Evolutionary conservation across 2,329 filamentous ascomycete genomes (phyloP), one percentile per base, ranked within the genome.

Genomic region (Fusarium piperis): DNA sequence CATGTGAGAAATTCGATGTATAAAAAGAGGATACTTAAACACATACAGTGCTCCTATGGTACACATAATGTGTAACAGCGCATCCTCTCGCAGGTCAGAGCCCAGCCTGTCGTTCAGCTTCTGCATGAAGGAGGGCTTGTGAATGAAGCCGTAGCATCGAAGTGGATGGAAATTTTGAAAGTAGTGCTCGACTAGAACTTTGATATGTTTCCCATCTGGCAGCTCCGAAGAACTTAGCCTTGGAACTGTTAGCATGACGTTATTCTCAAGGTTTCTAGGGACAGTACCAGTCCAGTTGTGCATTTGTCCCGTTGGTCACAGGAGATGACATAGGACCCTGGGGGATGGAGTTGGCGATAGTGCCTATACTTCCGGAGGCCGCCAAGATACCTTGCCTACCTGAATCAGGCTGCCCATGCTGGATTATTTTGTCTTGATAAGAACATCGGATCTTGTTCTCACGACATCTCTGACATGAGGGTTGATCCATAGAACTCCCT

Each of bases 161-260:
- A 76, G 69, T 1, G 70, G 70, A 35, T 76, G 83, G 6, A 75
- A 46, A 28, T 72, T 70, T 26, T 68, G 66, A 32, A 75, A 75
- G 53, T 75, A 75, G 20, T 62, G 53, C 23, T 73, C 71, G 15
- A 74, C 73, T 11, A 75, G 48, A 6, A 64, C 36, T 16, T 60
- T 53, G 11, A 69, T 64, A n/a, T 69, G 65, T 26, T 68, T 68
- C 12, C 15, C 26, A 11, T 58, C 57, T 20, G 69, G 69, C 3
- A 72, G 58, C 1, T 57, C 28, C 30, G 30, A 33, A 4, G 60
- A 67, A 46, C 33, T 35, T 9, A 72, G 51, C 67, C 69, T 72
- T 53, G 15, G 20, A 28, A 12, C 12, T 16, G 48, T 70, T n/a
- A 67, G 59, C 41, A 33, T 32, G 3, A 3, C 5, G 13, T 8